Conservation (phyloP, 2,329 filamentous ascomycete species). For the Calonectria crousiana region DNA sequence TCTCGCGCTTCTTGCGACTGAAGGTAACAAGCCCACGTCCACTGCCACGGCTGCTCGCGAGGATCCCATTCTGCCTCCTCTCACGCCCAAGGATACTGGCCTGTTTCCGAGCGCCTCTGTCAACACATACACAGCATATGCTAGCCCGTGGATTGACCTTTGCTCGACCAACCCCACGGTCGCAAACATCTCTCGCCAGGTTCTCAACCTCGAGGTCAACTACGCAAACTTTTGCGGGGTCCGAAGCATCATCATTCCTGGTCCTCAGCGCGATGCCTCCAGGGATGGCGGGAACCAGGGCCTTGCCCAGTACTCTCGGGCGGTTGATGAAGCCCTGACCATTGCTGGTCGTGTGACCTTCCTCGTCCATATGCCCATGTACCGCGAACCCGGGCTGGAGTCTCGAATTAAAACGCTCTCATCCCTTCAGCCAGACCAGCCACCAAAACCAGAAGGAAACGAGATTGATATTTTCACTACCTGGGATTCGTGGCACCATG, state of each 20-base stretch:
- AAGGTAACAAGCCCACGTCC: constrained; percentile 53
- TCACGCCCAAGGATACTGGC: constrained; percentile 84
- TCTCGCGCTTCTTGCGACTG: constrained; percentile 58
- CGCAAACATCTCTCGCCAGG: constrained; percentile 87
- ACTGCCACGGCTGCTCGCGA: constrained; percentile 60
- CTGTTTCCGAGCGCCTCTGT: constrained; percentile 77
- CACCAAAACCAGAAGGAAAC: constrained; percentile 49
- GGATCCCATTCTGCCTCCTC: constrained; percentile 72
- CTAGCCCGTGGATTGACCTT: constrained; percentile 94
- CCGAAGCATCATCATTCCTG: constrained; percentile 83
- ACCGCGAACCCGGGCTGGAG: constrained; percentile 75
- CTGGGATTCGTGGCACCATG: constrained; percentile 95
- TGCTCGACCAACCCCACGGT: constrained; percentile 86
- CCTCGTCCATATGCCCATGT: constrained; percentile 86
- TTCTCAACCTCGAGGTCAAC: constrained; percentile 89
- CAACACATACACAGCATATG: constrained; percentile 80
- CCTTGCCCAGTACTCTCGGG: constrained; percentile 83
- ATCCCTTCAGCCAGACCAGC: constrained; percentile 50
- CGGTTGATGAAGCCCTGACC: constrained; percentile 82
- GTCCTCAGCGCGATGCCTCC: constrained; percentile 75
- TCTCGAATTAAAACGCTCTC: constrained; percentile 66
- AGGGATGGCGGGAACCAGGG: constrained; percentile 62
- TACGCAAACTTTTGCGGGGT: constrained; percentile 97
- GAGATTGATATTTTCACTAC: constrained; percentile 79
- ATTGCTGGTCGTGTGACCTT: constrained; percentile 83